Evolutionary conservation across 805 yeast species (phyloP).

Genomic region (Yamadazyma nakazawae): DNA sequence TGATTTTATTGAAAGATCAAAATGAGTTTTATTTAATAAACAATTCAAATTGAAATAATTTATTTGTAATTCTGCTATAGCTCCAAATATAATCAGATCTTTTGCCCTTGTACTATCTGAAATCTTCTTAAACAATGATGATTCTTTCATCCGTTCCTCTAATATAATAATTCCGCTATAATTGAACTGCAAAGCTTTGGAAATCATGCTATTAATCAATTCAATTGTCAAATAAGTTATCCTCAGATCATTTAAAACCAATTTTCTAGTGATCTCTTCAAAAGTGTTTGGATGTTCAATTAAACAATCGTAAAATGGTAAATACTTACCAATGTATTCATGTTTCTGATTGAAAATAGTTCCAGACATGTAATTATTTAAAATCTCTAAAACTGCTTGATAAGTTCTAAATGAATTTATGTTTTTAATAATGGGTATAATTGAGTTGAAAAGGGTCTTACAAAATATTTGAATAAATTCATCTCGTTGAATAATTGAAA

Average conservation of each 20-base stretch:
- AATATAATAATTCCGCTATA: conserved; percentile 43
- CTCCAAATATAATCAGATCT: conserved; percentile 28
- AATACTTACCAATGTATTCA: conserved; percentile 31
- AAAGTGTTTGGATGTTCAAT: conserved; percentile 38
- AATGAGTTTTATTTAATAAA: conserved; percentile 28
- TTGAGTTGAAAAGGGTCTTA: conserved; percentile 34
- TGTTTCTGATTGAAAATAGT: conserved; percentile 35
- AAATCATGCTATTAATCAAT: conserved; percentile 44
- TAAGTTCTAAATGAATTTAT: conserved; percentile 45
- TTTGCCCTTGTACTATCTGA: conserved; percentile 39
- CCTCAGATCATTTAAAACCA: conserved; percentile 43
- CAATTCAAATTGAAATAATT: conserved; percentile 35
- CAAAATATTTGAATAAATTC: conserved; percentile 35
- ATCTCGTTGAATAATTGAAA: conserved; percentile 30
- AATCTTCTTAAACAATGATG: conserved; percentile 43
- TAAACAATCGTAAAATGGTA: conserved; percentile 34
- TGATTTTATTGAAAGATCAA: conserved; percentile 35
- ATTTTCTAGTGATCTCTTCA: conserved; percentile 39
- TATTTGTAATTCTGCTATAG: conserved; percentile 27
- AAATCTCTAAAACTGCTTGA: conserved; percentile 43
- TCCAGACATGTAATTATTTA: conserved; percentile 41
- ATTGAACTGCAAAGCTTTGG: conserved; percentile 38
- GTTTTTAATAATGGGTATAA: conserved; percentile 39
- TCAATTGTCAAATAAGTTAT: conserved; percentile 42
- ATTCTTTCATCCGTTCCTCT: conserved; percentile 45